Evolutionary conservation across 2,329 filamentous ascomycete species (phyloP).

Genomic region (Monilinia fructicola): DNA sequence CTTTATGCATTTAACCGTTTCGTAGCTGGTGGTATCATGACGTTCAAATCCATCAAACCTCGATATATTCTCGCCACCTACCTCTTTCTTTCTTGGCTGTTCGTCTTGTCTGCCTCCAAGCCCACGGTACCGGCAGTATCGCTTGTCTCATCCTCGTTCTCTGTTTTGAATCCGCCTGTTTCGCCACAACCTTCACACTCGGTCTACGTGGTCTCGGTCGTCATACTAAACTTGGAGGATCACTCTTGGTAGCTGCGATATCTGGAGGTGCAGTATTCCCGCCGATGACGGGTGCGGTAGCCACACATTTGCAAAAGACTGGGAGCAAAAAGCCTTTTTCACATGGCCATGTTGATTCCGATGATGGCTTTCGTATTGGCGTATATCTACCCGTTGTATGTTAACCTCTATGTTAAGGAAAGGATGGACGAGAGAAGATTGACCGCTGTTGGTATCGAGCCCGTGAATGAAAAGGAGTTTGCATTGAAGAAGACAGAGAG

Average conservation of each 20-base stretch:
- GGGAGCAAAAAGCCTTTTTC: slow-evolving; percentile 27
- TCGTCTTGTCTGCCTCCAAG: slow-evolving; percentile 16
- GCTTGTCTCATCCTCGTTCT: slow-evolving; percentile 67
- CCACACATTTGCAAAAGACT: slow-evolving; percentile 25
- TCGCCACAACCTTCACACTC: slow-evolving; percentile 77
- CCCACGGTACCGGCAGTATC: slow-evolving; percentile 35
- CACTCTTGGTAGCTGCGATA: slow-evolving; percentile 69
- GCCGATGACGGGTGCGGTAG: slow-evolving; percentile 64
- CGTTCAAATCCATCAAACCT: slow-evolving; percentile 54
- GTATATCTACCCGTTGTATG: slow-evolving; percentile 41
- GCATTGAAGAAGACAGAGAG: slow-evolving; percentile 16
- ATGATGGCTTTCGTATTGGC: slow-evolving; percentile 40
- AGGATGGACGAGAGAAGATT: slow-evolving; percentile 37
- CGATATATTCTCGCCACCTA: slow-evolving; percentile 68
- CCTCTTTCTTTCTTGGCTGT: slow-evolving; percentile 63
- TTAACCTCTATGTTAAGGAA: slow-evolving; percentile 39
- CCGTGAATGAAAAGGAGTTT: slow-evolving; percentile 24
- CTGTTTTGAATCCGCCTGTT: slow-evolving; percentile 80
- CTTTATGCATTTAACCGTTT: slow-evolving; percentile 74
- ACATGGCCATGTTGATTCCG: slow-evolving; percentile 41
- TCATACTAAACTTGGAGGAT: slow-evolving; percentile 73
- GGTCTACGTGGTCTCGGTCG: slow-evolving; percentile 73
- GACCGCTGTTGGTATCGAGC: slow-evolving; percentile 26
- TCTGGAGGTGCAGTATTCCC: slow-evolving; percentile 73
- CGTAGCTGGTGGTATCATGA: slow-evolving; percentile 65